Evolutionary conservation across 306 rosid genomes (phyloP).

Genomic region (Canavalia gladiata): DNA sequence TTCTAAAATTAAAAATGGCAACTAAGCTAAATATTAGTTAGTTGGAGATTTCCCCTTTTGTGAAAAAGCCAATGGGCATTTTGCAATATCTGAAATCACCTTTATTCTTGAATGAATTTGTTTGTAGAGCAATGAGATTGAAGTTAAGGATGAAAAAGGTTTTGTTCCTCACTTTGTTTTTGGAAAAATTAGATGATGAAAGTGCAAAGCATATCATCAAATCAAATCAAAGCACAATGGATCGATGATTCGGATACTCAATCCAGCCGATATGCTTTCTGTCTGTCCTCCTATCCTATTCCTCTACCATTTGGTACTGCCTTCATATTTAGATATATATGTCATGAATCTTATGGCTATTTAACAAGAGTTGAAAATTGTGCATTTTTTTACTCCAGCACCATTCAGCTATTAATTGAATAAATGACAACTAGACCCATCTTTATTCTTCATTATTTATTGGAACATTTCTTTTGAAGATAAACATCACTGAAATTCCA

Average conservation of each 20-base stretch:
- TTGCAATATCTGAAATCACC: not conserved
- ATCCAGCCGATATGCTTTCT: slow-evolving; percentile 30
- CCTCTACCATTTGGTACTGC: not conserved
- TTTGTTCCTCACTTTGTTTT: slow-evolving; percentile 2
- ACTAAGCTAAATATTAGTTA: not conserved
- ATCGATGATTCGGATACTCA: slow-evolving; percentile 41
- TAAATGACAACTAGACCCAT: not conserved
- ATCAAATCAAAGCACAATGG: slow-evolving; percentile 32
- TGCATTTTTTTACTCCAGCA: not conserved
- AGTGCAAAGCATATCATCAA: slow-evolving; percentile 8
- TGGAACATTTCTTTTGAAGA: not conserved
- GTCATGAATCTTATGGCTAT: not conserved
- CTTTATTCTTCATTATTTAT: not conserved
- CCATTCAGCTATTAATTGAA: not conserved
- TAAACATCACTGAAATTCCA: not conserved
- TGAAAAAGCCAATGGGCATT: slow-evolving; percentile 8
- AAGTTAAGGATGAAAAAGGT: not conserved
- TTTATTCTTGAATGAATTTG: slow-evolving; percentile 8
- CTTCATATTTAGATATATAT: not conserved
- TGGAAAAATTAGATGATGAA: slow-evolving; percentile 28
- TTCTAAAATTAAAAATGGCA: not conserved
- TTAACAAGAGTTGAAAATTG: not conserved
- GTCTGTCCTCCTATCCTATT: slow-evolving; percentile 21
- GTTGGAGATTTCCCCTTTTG: not conserved
- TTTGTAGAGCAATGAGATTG: not conserved